These are phyloP conservation scores for Lachancea waltii DNA, from an alignment of 805 yeast species.

Conservation along the genomic window DNA sequence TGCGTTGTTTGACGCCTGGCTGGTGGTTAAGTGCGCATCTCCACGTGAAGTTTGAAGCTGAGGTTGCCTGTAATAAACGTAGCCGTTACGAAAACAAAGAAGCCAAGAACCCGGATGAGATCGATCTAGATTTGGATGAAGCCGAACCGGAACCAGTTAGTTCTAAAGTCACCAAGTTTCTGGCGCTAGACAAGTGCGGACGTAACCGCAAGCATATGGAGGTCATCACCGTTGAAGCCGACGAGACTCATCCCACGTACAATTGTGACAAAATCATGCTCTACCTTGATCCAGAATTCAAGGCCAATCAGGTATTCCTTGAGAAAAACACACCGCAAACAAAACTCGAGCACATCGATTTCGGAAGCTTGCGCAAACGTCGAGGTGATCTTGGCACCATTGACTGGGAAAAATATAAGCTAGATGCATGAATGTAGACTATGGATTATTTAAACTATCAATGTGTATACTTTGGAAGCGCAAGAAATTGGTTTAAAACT, in stretches of 20 bases:
- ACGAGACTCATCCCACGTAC: constrained; percentile 23
- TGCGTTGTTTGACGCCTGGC: constrained; percentile 51
- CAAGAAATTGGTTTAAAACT: too few relatives aligned
- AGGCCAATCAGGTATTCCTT: constrained; percentile 16
- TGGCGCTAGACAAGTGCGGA: constrained; percentile 82
- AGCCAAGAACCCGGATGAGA: constrained; percentile 28
- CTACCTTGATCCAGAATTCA: constrained; percentile 36
- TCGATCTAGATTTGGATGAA: constrained; percentile 29
- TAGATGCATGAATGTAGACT: background rate
- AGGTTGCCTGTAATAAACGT: constrained; percentile 18
- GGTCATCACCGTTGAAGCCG: constrained; percentile 38
- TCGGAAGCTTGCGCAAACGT: constrained; percentile 4
- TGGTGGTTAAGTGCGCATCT: constrained; percentile 89
- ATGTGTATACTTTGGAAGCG: too few relatives aligned
- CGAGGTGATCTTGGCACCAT: constrained; percentile 1
- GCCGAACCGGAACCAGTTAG: constrained; percentile 10
- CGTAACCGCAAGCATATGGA: constrained; percentile 58
- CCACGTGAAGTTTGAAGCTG: constrained; percentile 68
- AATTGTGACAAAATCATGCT: constrained; percentile 12
- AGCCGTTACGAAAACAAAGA: constrained; percentile 12
- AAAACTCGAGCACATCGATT: constrained; percentile 1
- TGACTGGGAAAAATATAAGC: constrained; percentile 8
- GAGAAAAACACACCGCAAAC: background rate
- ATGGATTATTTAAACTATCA: too few relatives aligned
- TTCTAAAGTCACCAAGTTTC: constrained; percentile 41